A percentile compares a stretch with the other conserved stretches of the same genome.
Evolutionary conservation across 2,329 filamentous ascomycete genomes (phyloP).

Genomic region (Colletotrichum magnum): DNA sequence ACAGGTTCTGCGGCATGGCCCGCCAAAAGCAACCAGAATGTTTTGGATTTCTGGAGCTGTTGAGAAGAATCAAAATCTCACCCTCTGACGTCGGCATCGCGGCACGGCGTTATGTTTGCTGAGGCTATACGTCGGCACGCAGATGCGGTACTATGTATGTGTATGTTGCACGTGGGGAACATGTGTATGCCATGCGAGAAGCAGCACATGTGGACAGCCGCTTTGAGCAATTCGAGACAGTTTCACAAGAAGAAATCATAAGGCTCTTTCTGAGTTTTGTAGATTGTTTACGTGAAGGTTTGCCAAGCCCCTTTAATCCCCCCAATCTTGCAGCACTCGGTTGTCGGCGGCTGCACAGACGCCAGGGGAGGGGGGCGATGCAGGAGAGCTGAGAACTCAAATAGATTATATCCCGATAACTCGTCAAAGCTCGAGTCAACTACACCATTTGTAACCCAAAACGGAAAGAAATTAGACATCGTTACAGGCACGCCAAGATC

Average conservation of each 20-base stretch:
- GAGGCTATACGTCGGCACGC: not conserved
- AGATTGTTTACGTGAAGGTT: slow-evolving; percentile 10
- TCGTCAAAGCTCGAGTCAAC: slow-evolving; percentile 6
- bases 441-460: not conserved
- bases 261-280: slow-evolving; percentile 1
- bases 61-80: not conserved
- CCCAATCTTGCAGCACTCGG: not conserved
- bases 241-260: not conserved
- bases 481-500: too few species aligned
- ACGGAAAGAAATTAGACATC: too few species aligned
- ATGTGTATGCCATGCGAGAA: too few species aligned
- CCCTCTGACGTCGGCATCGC: not conserved
- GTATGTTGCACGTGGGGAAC: not conserved
- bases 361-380: not conserved
- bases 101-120: slow-evolving; percentile 2
- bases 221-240: not conserved
- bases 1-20: slow-evolving; percentile 3
- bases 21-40: slow-evolving; percentile 6
- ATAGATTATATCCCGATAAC: slow-evolving; percentile 16
- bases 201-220: not conserved
- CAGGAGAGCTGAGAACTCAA: slow-evolving; percentile 2
- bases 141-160: not conserved
- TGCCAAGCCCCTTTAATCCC: slow-evolving; percentile 10
- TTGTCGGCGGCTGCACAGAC: slow-evolving; percentile 3
- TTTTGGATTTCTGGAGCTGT: slow-evolving; percentile 18